Evolutionary conservation across 2,329 filamentous ascomycete species (phyloP).

Genomic region (Fusarium beomiforme): DNA sequence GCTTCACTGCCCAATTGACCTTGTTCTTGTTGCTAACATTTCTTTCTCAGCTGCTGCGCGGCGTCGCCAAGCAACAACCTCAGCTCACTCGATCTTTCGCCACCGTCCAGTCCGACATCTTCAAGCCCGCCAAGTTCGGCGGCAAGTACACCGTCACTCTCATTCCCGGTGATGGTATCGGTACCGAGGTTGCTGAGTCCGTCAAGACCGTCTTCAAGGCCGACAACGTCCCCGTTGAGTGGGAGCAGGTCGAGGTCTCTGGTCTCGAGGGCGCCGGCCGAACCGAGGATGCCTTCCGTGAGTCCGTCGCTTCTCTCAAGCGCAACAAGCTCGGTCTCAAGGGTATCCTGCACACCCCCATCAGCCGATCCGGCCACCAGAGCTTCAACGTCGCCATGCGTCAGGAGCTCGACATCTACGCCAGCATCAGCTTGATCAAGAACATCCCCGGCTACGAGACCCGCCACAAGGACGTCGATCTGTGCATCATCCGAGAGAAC

Average conservation of each 20-base stretch:
- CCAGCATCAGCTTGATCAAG: conserved; percentile 97
- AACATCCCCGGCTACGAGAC: conserved; percentile 99
- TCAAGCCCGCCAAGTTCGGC: conserved; percentile 98
- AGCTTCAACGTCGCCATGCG: conserved; percentile 99
- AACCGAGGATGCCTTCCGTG: conserved; percentile 93
- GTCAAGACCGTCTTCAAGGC: conserved; percentile 99
- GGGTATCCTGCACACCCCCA: conserved; percentile 97
- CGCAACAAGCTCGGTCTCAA: conserved; percentile 99
- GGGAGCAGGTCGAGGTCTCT: conserved; percentile 97
- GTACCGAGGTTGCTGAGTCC: conserved; percentile 95
- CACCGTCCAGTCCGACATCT: conserved; percentile 92
- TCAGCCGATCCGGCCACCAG: conserved; percentile 96
- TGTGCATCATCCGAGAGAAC: conserved; percentile 99
- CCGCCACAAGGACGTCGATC: conserved; percentile 95
- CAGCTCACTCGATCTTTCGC: conserved; percentile 70
- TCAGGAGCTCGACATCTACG: conserved; percentile 99
- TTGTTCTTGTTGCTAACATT: conserved; percentile 41
- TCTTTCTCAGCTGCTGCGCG: conserved; percentile 60
- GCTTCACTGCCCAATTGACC: conserved; percentile 10
- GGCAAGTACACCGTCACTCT: conserved; percentile 99
- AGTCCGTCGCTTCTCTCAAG: conserved; percentile 93
- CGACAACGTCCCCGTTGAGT: conserved; percentile 97
- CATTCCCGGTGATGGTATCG: conserved; percentile 98
- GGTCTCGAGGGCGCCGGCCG: conserved; percentile 84
- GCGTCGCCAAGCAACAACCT: conserved; percentile 59